These are phyloP conservation scores for Schoenoplectus triqueter DNA, from an alignment of 202 grass and related monocot genomes.

Conservation along the genomic window DNA sequence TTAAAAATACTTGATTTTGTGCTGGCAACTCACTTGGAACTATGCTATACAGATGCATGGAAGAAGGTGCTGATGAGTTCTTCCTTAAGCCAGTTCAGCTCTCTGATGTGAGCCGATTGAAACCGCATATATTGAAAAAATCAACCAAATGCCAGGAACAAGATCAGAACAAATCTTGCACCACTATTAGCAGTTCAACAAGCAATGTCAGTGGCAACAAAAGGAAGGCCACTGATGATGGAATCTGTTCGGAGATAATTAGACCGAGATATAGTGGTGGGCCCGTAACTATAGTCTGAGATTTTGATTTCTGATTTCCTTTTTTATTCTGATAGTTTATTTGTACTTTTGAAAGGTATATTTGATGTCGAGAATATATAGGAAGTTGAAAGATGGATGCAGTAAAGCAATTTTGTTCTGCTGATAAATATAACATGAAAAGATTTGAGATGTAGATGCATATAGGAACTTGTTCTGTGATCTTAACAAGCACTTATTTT, in stretches of 20 bases:
- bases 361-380: slow-evolving; percentile 30
- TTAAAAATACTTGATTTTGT: not conserved
- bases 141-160: slow-evolving; percentile 50
- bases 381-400: slow-evolving; percentile 18
- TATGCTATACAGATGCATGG: slow-evolving; percentile 65
- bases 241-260: slow-evolving; percentile 48
- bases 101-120: slow-evolving; percentile 66
- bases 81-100: slow-evolving; percentile 81
- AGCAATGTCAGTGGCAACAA: slow-evolving; percentile 49
- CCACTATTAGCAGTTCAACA: slow-evolving; percentile 33
- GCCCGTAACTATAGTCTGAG: slow-evolving; percentile 39
- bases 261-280: slow-evolving; percentile 48
- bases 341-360: slow-evolving; percentile 2
- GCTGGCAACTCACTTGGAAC: not conserved
- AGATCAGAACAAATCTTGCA: slow-evolving; percentile 34
- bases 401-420: slow-evolving; percentile 38
- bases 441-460: slow-evolving; percentile 36
- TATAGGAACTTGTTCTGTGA: slow-evolving; percentile 22
- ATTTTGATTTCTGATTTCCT: slow-evolving; percentile 28
- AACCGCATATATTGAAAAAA: slow-evolving; percentile 59
- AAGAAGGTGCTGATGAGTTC: slow-evolving; percentile 89
- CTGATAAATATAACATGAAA: slow-evolving; percentile 36
- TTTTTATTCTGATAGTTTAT: slow-evolving; percentile 22
- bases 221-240: slow-evolving; percentile 54
- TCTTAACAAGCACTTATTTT: not conserved